Conservation (phyloP, 192 early-diverging fungal genomes). For the Kickxella alabastrina region DNA sequence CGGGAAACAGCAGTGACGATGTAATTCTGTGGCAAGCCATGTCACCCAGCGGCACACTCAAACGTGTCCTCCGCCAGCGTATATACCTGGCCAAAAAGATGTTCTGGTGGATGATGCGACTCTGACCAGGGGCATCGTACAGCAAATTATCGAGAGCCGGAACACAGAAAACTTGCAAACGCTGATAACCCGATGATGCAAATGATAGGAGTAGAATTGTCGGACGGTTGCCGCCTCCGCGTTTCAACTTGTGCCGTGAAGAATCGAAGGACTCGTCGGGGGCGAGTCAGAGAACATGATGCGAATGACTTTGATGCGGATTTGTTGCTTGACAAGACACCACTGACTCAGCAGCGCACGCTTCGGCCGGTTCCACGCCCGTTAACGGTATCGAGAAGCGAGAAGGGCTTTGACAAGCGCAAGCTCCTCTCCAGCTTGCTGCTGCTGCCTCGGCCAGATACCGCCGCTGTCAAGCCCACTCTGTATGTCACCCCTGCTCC, state of each 20-base stretch:
- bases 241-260: not conserved
- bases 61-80: slow-evolving; percentile 30
- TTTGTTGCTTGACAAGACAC: not conserved
- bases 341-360: slow-evolving; percentile 18
- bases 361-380: slow-evolving; percentile 20
- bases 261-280: too few relatives aligned
- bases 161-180: too few relatives aligned
- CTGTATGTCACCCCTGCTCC: too few relatives aligned
- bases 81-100: slow-evolving; percentile 5
- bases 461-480: not conserved
- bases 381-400: slow-evolving; percentile 26
- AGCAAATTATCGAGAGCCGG: slow-evolving; percentile 36
- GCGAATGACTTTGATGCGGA: slow-evolving; percentile 9
- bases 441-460: not conserved
- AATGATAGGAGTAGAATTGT: too few relatives aligned
- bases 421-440: slow-evolving; percentile 38
- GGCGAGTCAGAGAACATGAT: too few relatives aligned
- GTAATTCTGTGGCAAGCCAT: slow-evolving; percentile 43
- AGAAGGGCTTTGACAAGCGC: slow-evolving; percentile 32
- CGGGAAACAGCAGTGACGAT: slow-evolving; percentile 9
- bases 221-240: slow-evolving; percentile 1
- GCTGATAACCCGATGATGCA: too few relatives aligned
- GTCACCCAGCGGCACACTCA: slow-evolving; percentile 43
- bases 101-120: slow-evolving; percentile 11
- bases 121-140: slow-evolving; percentile 28